phyloP scores from a whole-genome alignment of 257 asterid species.

The Oldenlandia corymbosa region DNA sequence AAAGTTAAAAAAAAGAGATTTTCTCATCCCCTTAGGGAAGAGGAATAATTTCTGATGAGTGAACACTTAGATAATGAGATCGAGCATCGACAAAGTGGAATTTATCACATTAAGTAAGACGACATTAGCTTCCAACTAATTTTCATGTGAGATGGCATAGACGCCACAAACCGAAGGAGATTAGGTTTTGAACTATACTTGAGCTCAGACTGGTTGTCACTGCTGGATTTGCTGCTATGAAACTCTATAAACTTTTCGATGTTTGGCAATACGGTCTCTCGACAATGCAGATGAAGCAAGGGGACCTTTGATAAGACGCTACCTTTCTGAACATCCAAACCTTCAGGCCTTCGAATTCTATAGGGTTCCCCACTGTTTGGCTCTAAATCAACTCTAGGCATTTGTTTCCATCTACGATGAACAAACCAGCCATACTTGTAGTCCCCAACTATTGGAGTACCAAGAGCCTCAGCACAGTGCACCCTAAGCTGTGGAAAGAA shows the following conservation, averaged over 20 bases:
- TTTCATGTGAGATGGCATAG: conserved; percentile 93
- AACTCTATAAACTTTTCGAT: conserved; percentile 57
- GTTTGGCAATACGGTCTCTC: conserved; percentile 86
- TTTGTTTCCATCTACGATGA: conserved; percentile 81
- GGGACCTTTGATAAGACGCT: conserved; percentile 88
- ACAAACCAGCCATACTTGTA: conserved; percentile 87
- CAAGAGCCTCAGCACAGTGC: conserved; percentile 95
- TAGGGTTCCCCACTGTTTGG: conserved; percentile 64
- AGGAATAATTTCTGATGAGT: too few relatives aligned
- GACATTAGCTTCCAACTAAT: conserved; percentile 75
- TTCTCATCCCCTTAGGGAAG: too few relatives aligned
- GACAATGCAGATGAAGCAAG: conserved; percentile 74
- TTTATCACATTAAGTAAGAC: conserved; percentile 20
- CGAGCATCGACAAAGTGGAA: too few relatives aligned
- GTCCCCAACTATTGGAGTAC: conserved; percentile 95
- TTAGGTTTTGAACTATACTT: conserved; percentile 41
- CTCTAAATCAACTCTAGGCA: conserved; percentile 84
- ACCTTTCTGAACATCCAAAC: conserved; percentile 89
- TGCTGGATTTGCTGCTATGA: conserved; percentile 21
- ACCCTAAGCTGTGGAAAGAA: conserved; percentile 73
- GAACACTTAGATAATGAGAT: too few relatives aligned
- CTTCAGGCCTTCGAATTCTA: conserved; percentile 69
- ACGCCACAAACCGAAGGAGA: conserved; percentile 68
- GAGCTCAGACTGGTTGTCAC: neutral
- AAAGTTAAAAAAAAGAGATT: too few relatives aligned